Evolutionary conservation across 2,329 filamentous ascomycete species (phyloP), one percentile per base, ranked within the genome.

Genomic region (Diplodia corticola): DNA sequence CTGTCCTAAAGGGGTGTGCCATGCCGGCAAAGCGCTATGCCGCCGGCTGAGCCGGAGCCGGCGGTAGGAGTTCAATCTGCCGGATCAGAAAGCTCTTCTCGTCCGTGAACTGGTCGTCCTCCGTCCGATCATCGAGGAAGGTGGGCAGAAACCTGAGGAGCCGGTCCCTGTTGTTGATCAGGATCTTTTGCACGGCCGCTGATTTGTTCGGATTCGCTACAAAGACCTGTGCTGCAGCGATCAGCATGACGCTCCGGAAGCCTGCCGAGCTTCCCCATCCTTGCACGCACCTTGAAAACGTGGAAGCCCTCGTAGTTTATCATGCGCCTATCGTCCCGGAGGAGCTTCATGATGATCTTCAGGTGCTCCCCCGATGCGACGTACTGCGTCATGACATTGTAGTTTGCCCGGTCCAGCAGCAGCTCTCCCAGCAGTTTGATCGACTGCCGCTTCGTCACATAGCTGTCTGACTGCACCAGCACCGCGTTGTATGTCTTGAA

Each of bases 231-330:
- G 12, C 17, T 28, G 55, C 17, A 35, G 20, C 33, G 44, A 44
- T 65, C 61, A 61, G 51, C 51, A 33, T 61, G 22, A 53, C 60
- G 48, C 48, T 49, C 26, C 57, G 57, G 44, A 49, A 61, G 44
- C 28, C 57, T 44, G 57, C 57, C 57, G 57, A 61, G 9, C 22
- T 61, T 50, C 28, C 64, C 64, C 53, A 51, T 51, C 64, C 50
- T 50, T 60, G 51, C 33, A 68, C 71, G 63, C 68, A 88, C 86
- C 83, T 99, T 99, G 85, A 99, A 99, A 49, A 99, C 94, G 77
- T 99, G 95, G 78, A 99, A 99, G 7, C 93, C 95, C 78, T 99
- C 95, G 77, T 99, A 99, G 79, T 98, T 95, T 69, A 99, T 95
- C 93, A 99, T 99, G 79, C 96, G 95, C 71, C 94, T 88, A 78